A percentile compares a stretch with the other conserved stretches of the same genome.
These are phyloP conservation scores for Phylloporus sp. DNA, from an alignment of 768 basidiomycete species.

Conservation along the genomic window DNA sequence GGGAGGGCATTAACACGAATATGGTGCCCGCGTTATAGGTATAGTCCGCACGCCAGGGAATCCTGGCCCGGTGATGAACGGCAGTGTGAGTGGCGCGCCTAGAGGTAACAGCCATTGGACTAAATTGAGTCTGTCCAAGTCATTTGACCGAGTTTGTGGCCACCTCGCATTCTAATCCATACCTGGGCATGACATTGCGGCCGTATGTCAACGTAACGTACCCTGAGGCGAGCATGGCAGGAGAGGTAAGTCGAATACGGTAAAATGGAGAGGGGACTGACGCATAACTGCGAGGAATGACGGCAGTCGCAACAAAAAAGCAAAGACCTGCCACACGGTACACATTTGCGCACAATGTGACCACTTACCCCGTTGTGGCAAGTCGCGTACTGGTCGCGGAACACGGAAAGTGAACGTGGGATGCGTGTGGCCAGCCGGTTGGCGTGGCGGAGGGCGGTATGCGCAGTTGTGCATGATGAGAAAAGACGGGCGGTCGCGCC, in stretches of 20 bases:
- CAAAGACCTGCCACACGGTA: slow-evolving; percentile 14
- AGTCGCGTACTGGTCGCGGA: not conserved
- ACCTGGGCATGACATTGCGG: slow-evolving; percentile 17
- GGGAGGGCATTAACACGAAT: slow-evolving; percentile 8
- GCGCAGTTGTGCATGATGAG: not conserved
- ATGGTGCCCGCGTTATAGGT: slow-evolving; percentile 1
- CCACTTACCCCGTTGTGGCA: slow-evolving; percentile 4
- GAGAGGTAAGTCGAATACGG: slow-evolving; percentile 9
- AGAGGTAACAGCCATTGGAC: not conserved
- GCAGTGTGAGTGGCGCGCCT: not conserved
- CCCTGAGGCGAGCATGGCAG: slow-evolving; percentile 4
- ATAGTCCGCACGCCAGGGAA: slow-evolving; percentile 8
- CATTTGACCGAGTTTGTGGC: slow-evolving; percentile 8
- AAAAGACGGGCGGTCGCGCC: too few species aligned
- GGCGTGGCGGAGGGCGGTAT: not conserved
- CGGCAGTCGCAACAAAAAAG: slow-evolving; percentile 13
- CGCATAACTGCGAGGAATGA: too few species aligned
- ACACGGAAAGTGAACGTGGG: slow-evolving; percentile 1
- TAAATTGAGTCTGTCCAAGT: not conserved
- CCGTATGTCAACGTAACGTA: slow-evolving; percentile 1
- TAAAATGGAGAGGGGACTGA: slow-evolving; percentile 9
- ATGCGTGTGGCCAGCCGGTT: not conserved
- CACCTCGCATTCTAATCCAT: slow-evolving; percentile 7
- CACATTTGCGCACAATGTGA: slow-evolving; percentile 2
- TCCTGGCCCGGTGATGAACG: not conserved